Evolutionary conservation across 805 yeast species (phyloP).

Genomic region (Metschnikowia lachancei): DNA sequence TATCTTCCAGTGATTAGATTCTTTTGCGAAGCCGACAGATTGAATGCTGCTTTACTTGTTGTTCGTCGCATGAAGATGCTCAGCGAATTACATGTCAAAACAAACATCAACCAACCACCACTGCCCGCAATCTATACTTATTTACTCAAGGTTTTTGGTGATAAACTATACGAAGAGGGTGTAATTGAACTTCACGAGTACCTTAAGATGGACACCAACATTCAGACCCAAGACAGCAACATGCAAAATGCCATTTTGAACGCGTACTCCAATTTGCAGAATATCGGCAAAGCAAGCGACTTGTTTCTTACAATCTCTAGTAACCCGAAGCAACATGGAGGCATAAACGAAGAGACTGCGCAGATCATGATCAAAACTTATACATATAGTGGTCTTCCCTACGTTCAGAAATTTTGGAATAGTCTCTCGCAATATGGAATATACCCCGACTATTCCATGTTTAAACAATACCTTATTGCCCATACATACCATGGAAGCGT

Average conservation of each 20-base stretch:
- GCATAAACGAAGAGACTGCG: constrained; percentile 61
- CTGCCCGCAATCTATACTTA: constrained; percentile 52
- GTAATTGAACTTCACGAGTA: constrained; percentile 60
- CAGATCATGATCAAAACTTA: constrained; percentile 65
- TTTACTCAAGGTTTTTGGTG: constrained; percentile 61
- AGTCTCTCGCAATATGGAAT: constrained; percentile 53
- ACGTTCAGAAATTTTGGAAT: constrained; percentile 62
- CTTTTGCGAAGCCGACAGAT: constrained; percentile 52
- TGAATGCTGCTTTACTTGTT: constrained; percentile 59
- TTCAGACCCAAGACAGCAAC: constrained; percentile 51
- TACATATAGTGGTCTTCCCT: constrained; percentile 51
- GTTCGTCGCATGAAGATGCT: constrained; percentile 59
- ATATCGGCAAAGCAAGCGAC: constrained; percentile 54
- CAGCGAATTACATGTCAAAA: constrained; percentile 49
- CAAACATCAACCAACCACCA: constrained; percentile 17
- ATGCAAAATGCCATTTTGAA: constrained; percentile 62
- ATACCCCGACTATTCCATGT: constrained; percentile 50
- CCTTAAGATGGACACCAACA: constrained; percentile 56
- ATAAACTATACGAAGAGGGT: constrained; percentile 58
- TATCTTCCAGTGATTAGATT: constrained; percentile 58
- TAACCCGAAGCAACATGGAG: constrained; percentile 45
- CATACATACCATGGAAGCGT: constrained; percentile 65
- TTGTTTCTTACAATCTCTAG: constrained; percentile 58
- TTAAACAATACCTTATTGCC: constrained; percentile 62
- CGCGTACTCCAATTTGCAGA: constrained; percentile 59